Conservation (phyloP, 805 yeast species). For the Wickerhamomyces chambardii region DNA sequence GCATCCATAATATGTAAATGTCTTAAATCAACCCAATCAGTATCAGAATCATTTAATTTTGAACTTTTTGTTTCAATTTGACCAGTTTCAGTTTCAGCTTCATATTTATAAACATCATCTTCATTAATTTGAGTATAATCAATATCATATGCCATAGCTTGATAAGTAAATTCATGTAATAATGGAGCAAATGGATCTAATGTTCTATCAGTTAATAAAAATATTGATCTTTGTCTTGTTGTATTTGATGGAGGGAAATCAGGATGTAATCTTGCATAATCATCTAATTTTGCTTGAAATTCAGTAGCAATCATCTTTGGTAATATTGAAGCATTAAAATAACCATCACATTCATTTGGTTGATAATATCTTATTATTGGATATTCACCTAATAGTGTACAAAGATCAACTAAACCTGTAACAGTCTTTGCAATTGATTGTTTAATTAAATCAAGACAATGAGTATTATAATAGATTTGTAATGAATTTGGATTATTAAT, state of each 20-base stretch:
- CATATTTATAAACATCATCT: slow-evolving; percentile 40
- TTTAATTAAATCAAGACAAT: slow-evolving; percentile 53
- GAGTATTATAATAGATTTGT: slow-evolving; percentile 62
- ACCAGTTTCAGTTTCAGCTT: slow-evolving; percentile 45
- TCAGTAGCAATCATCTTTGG: slow-evolving; percentile 65
- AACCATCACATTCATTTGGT: slow-evolving; percentile 36
- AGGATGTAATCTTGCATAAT: slow-evolving; percentile 60
- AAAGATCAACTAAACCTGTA: slow-evolving; percentile 55
- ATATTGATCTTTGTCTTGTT: slow-evolving; percentile 59
- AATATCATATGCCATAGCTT: slow-evolving; percentile 84
- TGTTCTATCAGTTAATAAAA: slow-evolving; percentile 76
- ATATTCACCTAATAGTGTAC: slow-evolving; percentile 78
- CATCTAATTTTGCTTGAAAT: slow-evolving; percentile 65
- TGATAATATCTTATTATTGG: slow-evolving; percentile 76
- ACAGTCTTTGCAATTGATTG: slow-evolving; percentile 53
- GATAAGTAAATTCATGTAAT: slow-evolving; percentile 84
- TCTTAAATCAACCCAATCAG: slow-evolving; percentile 63
- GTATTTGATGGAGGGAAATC: slow-evolving; percentile 49
- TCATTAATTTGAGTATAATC: slow-evolving; percentile 32
- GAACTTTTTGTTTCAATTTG: slow-evolving; percentile 33
- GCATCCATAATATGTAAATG: slow-evolving; percentile 73
- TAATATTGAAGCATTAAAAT: slow-evolving; percentile 45
- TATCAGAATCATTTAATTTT: slow-evolving; percentile 50
- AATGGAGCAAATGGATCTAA: slow-evolving; percentile 78
- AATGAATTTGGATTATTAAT: slow-evolving; percentile 53